These are phyloP conservation scores for Aspergillus ibericus DNA, from an alignment of 2,329 filamentous ascomycete genomes.

Conservation along the genomic window DNA sequence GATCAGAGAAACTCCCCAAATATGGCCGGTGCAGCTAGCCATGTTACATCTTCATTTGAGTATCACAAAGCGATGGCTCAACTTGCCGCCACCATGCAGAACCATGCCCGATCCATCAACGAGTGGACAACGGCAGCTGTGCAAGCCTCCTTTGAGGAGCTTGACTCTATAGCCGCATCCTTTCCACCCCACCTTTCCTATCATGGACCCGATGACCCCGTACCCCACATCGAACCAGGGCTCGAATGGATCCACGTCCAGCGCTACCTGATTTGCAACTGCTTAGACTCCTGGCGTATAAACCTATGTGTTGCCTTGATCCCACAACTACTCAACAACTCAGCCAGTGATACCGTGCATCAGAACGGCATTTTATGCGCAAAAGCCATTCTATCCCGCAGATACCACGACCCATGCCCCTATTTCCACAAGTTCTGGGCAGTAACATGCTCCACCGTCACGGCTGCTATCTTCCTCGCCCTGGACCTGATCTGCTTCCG, in stretches of 20 bases:
- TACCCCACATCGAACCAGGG: not conserved
- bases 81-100: slow-evolving; percentile 4
- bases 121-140: not conserved
- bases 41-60: not conserved
- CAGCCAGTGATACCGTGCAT: not conserved
- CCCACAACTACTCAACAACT: not conserved
- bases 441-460: not conserved
- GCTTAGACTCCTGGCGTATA: not conserved
- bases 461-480: slow-evolving; percentile 1
- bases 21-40: not conserved
- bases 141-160: not conserved
- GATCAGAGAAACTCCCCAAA: not conserved
- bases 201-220: not conserved
- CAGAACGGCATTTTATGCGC: not conserved
- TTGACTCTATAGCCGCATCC: not conserved
- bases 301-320: not conserved
- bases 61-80: slow-evolving; percentile 5
- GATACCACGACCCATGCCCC: not conserved
- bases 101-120: not conserved
- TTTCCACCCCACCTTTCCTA: not conserved
- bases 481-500: slow-evolving; percentile 1
- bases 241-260: not conserved
- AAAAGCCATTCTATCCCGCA: not conserved
- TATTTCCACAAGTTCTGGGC: slow-evolving; percentile 3
- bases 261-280: not conserved